Evolutionary conservation across 305 asterid genomes (phyloP), one percentile per base, ranked within the genome.

Genomic region (Solanum aculeatissimum): DNA sequence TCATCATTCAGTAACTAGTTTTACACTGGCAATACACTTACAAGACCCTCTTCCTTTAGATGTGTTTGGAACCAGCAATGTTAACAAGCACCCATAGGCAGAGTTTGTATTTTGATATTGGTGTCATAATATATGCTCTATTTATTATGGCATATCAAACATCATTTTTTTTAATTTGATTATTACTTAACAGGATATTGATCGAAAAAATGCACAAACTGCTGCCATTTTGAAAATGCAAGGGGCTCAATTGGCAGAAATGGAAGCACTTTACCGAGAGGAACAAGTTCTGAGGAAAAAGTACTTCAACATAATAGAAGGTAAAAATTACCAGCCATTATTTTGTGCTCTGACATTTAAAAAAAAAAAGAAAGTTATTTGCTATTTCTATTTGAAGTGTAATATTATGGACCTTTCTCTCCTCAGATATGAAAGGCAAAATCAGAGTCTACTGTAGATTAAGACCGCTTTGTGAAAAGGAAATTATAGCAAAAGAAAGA

Each of bases 161-260:
- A 49, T 55, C 45, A 10, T n/a, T 27, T 7, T 74, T 10, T 55
- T 42, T 29, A 72, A 70, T 75, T 35, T 43, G 77, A 12, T 19
- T 62, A 35, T 81, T 69, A 65, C 74, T 60, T 84, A 49, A 77
- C 85, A 97, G 99, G 98, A 97, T 80, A 94, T 97, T 80, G 98
- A 94, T 87, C 87, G 97, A 82, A 93, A 94, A 89, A 96, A 96
- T 89, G 98, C 94, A 91, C 99, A 96, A 89, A 93, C 98, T 69
- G 99, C 98, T 83, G 91, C 97, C 83, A 93, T 97, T 84, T 91
- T 97, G 88, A 95, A 93, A 90, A 94, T 93, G 98, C 99, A 97
- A 94, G 98, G 95, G 75, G 92, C 94, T 86, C 99, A 95, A 87
- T 89, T 97, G 88, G 97, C 96, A 83, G 99, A 97, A 92, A 94